Base-by-base conservation (phyloP, 306 rosid genomes). In the Amphicarpaea edgeworthii region DNA sequence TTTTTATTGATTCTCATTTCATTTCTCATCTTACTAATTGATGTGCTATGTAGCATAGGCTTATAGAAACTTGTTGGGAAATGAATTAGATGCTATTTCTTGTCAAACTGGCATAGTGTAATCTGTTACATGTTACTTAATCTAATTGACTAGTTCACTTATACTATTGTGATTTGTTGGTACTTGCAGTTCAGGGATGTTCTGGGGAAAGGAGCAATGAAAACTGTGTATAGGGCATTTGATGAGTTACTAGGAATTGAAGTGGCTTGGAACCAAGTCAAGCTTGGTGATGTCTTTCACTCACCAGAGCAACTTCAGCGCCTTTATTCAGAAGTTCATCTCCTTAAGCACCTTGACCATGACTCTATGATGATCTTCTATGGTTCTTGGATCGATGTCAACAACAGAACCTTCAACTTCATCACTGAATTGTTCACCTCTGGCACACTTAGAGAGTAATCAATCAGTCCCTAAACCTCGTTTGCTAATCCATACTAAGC, bases 191-290 rank as follows among this genome's bases (percentile, higher is more conserved):
- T 85, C 38, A 87, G 80, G 77, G 98, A 94, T 61, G 37, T 91
- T 70, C 82, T 91, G 5, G 98, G 98, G 5, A 91, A 82, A 79
- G 98, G 98, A 79, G 98, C 98, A 10, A 84, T 87, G 94, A 94
- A 94, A 77, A 86, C 80, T 1, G 98, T 94, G 32, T 94, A 94
- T 21, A 88, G 75, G 43, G 97, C 87, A 50, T 91, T 94, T 74
- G 98, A 94, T 73, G 91, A 91, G 70, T 79, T 82, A 3, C 68
- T 84, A 14, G 98, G 94, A 46, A 85, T 90, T 43, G 98, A 94
- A 82, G 98, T 94, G 50, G 98, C 98, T 43, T 94, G 98, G 98
- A 94, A 90, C 78, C 97, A 88, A 82, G 89, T 91, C 70, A 81
- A 87, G 54, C 95, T 94, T 11, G 88, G 87, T 47, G 91, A 94